A percentile compares a stretch with the other conserved stretches of the same genome.
Evolutionary conservation across 1,284 basidiomycete genomes (phyloP).

Genomic region (Fomitiporia mediterranea): DNA sequence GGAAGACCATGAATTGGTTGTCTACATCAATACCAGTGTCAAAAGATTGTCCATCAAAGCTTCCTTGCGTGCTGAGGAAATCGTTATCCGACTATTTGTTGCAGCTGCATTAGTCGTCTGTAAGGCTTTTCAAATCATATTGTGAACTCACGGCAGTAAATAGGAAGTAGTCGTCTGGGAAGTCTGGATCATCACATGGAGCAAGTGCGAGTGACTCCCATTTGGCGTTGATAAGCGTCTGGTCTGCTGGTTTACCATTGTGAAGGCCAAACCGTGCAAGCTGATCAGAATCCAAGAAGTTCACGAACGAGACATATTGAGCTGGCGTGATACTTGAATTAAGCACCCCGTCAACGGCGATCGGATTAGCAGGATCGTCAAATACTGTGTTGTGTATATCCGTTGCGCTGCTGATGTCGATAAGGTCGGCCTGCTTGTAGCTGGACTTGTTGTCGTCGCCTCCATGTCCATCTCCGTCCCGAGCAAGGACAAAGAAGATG

Average conservation of each 20-base stretch:
- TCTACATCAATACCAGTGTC: conserved; percentile 53
- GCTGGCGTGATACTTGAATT: conserved; percentile 48
- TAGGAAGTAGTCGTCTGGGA: conserved; percentile 64
- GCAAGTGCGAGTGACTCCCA: conserved; percentile 66
- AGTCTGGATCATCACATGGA: conserved; percentile 43
- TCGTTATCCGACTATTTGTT: conserved; percentile 57
- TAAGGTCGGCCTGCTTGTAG: conserved; percentile 61
- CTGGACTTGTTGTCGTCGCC: conserved; percentile 44
- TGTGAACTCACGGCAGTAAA: conserved; percentile 46
- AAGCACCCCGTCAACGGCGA: conserved; percentile 48
- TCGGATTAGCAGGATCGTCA: conserved; percentile 49
- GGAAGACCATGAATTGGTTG: conserved; percentile 64
- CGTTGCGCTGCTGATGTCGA: conserved; percentile 54
- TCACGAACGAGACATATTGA: conserved; percentile 52
- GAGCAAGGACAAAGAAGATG: conserved; percentile 53
- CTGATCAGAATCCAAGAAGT: conserved; percentile 46
- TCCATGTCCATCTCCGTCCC: conserved; percentile 60
- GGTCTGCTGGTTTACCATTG: conserved; percentile 43
- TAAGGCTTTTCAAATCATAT: background rate
- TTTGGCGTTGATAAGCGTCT: conserved; percentile 58
- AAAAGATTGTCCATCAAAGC: conserved; percentile 48
- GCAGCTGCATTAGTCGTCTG: background rate
- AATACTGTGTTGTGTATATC: conserved; percentile 57
- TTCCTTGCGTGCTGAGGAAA: conserved; percentile 56
- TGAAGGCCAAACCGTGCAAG: conserved; percentile 61